These are phyloP conservation scores for Fusarium pseudograminearum DNA, from an alignment of 2,329 filamentous ascomycete genomes.

Conservation along the genomic window DNA sequence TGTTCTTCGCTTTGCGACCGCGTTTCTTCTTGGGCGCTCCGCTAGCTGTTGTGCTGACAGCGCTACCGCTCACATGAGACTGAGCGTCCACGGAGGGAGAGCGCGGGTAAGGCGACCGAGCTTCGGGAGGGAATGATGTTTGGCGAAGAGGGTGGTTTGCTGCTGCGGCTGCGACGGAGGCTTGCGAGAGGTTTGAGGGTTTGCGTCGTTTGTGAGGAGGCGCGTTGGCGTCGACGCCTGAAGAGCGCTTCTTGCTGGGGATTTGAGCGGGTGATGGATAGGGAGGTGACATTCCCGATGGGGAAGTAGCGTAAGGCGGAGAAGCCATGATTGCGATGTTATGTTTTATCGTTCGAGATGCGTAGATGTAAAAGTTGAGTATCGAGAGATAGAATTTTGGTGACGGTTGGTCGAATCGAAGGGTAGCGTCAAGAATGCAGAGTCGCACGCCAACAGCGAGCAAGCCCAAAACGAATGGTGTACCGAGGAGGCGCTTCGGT, in stretches of 20 bases:
- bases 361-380: background rate
- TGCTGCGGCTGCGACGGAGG: constrained; percentile 63
- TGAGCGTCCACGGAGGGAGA: constrained; percentile 74
- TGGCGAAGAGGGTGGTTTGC: constrained; percentile 77
- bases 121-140: constrained; percentile 81
- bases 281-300: constrained; percentile 67
- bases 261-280: constrained; percentile 64
- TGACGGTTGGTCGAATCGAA: background rate
- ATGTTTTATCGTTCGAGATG: background rate
- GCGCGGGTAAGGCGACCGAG: constrained; percentile 66
- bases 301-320: constrained; percentile 64
- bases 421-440: background rate
- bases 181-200: constrained; percentile 70
- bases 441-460: background rate
- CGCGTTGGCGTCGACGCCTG: constrained; percentile 65
- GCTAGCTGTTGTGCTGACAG: constrained; percentile 59
- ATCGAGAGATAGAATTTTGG: background rate
- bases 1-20: constrained; percentile 70
- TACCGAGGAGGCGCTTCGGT: background rate
- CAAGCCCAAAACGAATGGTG: background rate
- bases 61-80: constrained; percentile 72
- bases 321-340: constrained; percentile 62
- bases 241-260: constrained; percentile 69
- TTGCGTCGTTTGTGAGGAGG: constrained; percentile 76
- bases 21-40: constrained; percentile 69